phyloP scores from a whole-genome alignment of 2,329 filamentous ascomycete genomes.

The Fusarium caatingaense region DNA sequence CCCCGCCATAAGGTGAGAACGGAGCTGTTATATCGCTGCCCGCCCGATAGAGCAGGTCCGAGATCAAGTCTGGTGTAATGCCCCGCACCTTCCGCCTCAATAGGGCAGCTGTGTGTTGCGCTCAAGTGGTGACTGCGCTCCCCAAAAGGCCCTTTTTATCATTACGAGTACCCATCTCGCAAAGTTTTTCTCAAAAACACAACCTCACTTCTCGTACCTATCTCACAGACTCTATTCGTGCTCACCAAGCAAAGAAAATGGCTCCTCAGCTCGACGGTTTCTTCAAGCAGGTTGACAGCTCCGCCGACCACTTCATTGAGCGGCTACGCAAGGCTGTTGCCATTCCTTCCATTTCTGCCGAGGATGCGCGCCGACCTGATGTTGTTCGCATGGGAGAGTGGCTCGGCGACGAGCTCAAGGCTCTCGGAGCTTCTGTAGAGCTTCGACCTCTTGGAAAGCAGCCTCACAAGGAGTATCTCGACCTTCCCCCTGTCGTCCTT shows the following conservation, averaged over 20 bases:
- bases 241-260: constrained; percentile 79
- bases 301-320: constrained; percentile 86
- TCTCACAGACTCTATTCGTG: constrained; percentile 63
- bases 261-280: constrained; percentile 90
- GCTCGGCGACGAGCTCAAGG: constrained; percentile 83
- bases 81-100: constrained; percentile 59
- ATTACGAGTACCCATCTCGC: constrained; percentile 35
- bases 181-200: constrained; percentile 27
- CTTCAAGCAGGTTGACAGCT: constrained; percentile 89
- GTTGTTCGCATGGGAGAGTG: constrained; percentile 97
- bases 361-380: constrained; percentile 88
- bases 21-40: constrained; percentile 38
- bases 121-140: constrained; percentile 39
- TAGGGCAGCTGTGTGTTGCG: constrained; percentile 46
- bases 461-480: constrained; percentile 87
- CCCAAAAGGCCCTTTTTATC: constrained; percentile 44
- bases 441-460: constrained; percentile 90
- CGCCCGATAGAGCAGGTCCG: constrained; percentile 44
- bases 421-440: constrained; percentile 87
- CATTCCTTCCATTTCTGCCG: constrained; percentile 94
- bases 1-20: constrained; percentile 46
- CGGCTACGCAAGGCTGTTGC: constrained; percentile 91
- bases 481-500: constrained; percentile 92
- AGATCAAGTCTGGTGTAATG: constrained; percentile 52
- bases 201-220: constrained; percentile 55